phyloP scores from a whole-genome alignment of 148 eudicot genomes.

The Rhododendron mucronatum region DNA sequence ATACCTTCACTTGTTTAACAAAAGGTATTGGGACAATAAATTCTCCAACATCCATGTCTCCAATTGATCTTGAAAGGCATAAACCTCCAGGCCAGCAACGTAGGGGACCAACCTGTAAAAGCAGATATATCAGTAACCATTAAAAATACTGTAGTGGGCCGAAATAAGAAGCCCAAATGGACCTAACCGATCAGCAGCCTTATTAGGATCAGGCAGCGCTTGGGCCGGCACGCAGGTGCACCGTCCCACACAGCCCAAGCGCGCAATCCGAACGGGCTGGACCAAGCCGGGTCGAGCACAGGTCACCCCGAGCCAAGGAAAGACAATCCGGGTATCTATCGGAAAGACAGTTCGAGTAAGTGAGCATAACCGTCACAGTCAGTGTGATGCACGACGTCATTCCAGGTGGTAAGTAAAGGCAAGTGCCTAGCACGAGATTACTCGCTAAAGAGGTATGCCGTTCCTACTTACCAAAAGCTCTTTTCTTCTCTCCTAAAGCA shows the following conservation, averaged over 20 bases:
- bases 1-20: conserved; percentile 99
- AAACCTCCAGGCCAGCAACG: conserved; percentile 99
- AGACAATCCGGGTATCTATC: background rate
- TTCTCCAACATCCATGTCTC: conserved; percentile 99
- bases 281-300: background rate
- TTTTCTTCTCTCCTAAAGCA: background rate
- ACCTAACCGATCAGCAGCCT: background rate
- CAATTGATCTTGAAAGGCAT: conserved; percentile 95
- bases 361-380: background rate
- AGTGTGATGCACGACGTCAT: background rate
- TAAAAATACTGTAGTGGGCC: background rate
- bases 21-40: conserved; percentile 94
- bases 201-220: background rate
- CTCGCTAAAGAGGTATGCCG: background rate
- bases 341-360: background rate
- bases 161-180: background rate
- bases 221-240: background rate
- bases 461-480: background rate
- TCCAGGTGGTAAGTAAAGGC: background rate
- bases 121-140: background rate
- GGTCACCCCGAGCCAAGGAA: background rate
- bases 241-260: background rate
- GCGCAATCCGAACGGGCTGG: background rate
- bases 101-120: conserved; percentile 81
- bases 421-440: background rate